These are phyloP conservation scores for Aspergillus pseudoviridinutans DNA, from an alignment of 2,329 filamentous ascomycete species.

Conservation along the genomic window DNA sequence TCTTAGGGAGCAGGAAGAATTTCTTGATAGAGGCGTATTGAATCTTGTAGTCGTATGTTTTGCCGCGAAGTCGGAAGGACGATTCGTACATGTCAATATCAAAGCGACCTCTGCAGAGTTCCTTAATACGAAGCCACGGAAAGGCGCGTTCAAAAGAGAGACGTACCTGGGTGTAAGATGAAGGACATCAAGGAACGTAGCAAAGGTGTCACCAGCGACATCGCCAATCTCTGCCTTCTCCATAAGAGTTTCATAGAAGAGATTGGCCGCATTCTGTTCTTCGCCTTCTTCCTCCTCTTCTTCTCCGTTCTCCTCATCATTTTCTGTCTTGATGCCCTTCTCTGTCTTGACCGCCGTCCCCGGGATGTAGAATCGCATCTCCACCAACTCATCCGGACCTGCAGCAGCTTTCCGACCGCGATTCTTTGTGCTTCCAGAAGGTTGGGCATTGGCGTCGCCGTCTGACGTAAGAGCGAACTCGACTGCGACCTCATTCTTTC, in stretches of 20 bases:
- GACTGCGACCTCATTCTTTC: constrained; percentile 95
- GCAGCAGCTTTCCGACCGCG: constrained; percentile 87
- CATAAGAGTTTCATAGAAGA: constrained; percentile 98
- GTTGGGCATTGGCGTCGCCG: constrained; percentile 67
- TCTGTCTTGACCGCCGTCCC: constrained; percentile 72
- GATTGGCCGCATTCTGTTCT: constrained; percentile 89
- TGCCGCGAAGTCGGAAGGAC: constrained; percentile 93
- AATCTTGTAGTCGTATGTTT: constrained; percentile 99
- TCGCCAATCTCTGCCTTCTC: constrained; percentile 99
- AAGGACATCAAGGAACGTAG: constrained; percentile 92
- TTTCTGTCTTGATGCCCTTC: constrained; percentile 60
- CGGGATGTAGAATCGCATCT: constrained; percentile 98
- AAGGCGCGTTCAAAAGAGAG: constrained; percentile 5
- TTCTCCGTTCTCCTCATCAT: constrained; percentile 60
- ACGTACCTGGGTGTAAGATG: constrained; percentile 87
- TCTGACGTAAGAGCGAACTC: constrained; percentile 80
- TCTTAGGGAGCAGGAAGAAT: constrained; percentile 96
- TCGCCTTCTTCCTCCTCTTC: constrained; percentile 67
- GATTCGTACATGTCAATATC: constrained; percentile 99
- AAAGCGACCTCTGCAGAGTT: constrained; percentile 76
- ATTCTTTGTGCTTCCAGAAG: constrained; percentile 65
- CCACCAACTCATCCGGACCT: constrained; percentile 86
- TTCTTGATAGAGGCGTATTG: constrained; percentile 98
- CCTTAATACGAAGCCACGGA: constrained; percentile 10
- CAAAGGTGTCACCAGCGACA: constrained; percentile 96